These are phyloP conservation scores for Suhomyces guaymorum DNA, from an alignment of 1,139 yeast genomes.

Conservation along the genomic window DNA sequence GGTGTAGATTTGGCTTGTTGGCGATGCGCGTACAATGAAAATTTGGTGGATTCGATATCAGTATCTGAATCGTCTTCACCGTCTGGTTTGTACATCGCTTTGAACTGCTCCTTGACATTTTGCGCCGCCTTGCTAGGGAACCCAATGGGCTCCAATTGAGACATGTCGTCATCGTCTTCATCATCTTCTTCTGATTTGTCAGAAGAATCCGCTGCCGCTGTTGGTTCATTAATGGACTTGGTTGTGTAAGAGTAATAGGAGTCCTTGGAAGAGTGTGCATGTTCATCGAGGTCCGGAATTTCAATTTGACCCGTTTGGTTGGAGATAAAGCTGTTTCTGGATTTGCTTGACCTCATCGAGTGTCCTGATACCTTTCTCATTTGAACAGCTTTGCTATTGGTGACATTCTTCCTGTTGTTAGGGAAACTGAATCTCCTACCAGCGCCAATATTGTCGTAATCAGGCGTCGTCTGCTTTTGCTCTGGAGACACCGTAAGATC, in stretches of 20 bases:
- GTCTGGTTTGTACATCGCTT: conserved; percentile 20
- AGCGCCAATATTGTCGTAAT: conserved; percentile 34
- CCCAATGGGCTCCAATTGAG: conserved; percentile 36
- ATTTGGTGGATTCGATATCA: conserved; percentile 25
- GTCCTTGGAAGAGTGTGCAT: conserved; percentile 24
- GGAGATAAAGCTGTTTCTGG: conserved; percentile 30
- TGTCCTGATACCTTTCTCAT: conserved; percentile 16
- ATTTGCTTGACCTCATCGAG: conserved; percentile 13
- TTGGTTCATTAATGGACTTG: conserved; percentile 32
- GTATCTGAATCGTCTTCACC: conserved; percentile 33
- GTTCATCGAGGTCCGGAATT: conserved; percentile 41
- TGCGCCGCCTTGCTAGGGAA: conserved; percentile 36
- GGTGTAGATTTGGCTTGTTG: conserved; percentile 27
- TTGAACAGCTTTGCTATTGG: conserved; percentile 31
- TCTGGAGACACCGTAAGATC: conserved; percentile 13
- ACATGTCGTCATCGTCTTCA: conserved; percentile 12
- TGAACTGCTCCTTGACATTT: conserved; percentile 30
- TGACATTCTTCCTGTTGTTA: conserved; percentile 33
- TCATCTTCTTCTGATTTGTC: too few species aligned
- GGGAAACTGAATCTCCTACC: conserved; percentile 45
- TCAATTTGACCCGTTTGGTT: conserved; percentile 45
- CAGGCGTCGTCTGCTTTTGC: conserved; percentile 12
- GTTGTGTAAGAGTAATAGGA: conserved; percentile 29
- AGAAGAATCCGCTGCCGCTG: conserved; percentile 14
- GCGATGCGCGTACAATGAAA: conserved; percentile 17